phyloP scores from a whole-genome alignment of 192 early-diverging fungal species.

The Rhizophagus clarus region DNA sequence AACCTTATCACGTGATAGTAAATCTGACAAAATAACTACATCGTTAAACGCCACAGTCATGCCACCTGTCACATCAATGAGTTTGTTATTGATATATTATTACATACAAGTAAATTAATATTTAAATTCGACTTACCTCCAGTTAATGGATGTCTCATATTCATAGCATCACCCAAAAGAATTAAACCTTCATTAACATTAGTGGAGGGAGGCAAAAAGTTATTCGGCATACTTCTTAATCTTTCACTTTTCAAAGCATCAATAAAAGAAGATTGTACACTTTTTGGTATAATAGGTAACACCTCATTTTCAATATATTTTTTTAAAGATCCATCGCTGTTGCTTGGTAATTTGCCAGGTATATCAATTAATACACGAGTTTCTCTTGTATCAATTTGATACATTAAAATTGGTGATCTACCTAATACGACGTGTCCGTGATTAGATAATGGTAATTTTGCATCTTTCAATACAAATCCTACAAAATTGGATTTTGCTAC shows the following conservation, averaged over 20 bases:
- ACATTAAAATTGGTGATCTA: conserved; percentile 85
- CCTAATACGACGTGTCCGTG: conserved; percentile 94
- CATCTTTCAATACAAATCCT: conserved; percentile 72
- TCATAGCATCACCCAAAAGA: conserved; percentile 92
- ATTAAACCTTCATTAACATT: conserved; percentile 77
- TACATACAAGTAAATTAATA: too few relatives aligned
- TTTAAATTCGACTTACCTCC: conserved; percentile 62
- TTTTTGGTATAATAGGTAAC: conserved; percentile 70
- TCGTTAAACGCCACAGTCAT: conserved; percentile 98
- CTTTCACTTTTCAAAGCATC: conserved; percentile 70
- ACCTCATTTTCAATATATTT: conserved; percentile 65
- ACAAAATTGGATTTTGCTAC: conserved; percentile 68
- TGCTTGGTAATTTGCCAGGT: conserved; percentile 83
- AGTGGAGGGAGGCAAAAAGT: conserved; percentile 82
- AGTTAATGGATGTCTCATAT: conserved; percentile 94
- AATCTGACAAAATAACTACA: conserved; percentile 70
- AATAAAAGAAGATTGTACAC: conserved; percentile 58
- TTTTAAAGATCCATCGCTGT: conserved; percentile 49
- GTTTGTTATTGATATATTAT: conserved; percentile 4
- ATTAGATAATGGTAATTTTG: conserved; percentile 74
- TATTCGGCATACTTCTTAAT: conserved; percentile 87
- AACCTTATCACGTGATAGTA: conserved; percentile 52
- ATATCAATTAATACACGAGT: conserved; percentile 92
- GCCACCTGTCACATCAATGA: conserved; percentile 53
- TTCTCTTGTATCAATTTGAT: conserved; percentile 72